Base-by-base conservation (phyloP, 352 stramenopile genomes). In the Globisporangium spinosum region DNA sequence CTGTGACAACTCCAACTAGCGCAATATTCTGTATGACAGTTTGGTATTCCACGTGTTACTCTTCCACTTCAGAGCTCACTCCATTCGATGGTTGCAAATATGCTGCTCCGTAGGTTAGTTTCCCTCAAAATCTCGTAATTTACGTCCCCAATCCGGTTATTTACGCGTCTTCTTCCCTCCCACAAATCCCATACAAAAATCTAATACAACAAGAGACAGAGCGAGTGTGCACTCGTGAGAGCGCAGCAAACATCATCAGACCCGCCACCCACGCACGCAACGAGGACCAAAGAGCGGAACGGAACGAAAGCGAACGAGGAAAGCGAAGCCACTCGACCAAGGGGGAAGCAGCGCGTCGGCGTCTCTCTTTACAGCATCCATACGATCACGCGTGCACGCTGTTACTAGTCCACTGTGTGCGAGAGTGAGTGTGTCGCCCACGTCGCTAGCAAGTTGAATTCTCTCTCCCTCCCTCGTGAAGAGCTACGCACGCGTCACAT, bases 271-370 rank as follows among this genome's bases (percentile, higher is more conserved):
- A 32, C 53, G 27, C 25, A 15, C 53, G 10, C 23, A 29, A 25
- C 25, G 25, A 60, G 55, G 32, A 62, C 10, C 25, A 23, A 61
- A 61, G 29, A n/a, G 23, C 29, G 55, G 55, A 62, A 62, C 45
- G 56, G 10, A 29, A n/a, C 8, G n/a, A 56, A 23, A 51, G 43
- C 40, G 38, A 47, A 10, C 32, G 4, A 38, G 32, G 38, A 20
- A 59, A 45, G 55, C 23, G 53, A 29, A 38, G 53, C 27, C 27
- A 59, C 54, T 13, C 53, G 10, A 22, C 22, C 3, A n/a, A 35
- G 43, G 54, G 54, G 51, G 12, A 6, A 34, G 51, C 51, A n/a
- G 13, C 23, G 13, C n/a, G 23, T 22, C 40, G 3, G 15, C 5
- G 6, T 49, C 40, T 20, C 38, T 49, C 15, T 49, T 2, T 51